A percentile compares a stretch with the other conserved stretches of the same genome.
phyloP scores from a whole-genome alignment of 805 yeast genomes.

The Kregervanrija pseudodelftensis region DNA sequence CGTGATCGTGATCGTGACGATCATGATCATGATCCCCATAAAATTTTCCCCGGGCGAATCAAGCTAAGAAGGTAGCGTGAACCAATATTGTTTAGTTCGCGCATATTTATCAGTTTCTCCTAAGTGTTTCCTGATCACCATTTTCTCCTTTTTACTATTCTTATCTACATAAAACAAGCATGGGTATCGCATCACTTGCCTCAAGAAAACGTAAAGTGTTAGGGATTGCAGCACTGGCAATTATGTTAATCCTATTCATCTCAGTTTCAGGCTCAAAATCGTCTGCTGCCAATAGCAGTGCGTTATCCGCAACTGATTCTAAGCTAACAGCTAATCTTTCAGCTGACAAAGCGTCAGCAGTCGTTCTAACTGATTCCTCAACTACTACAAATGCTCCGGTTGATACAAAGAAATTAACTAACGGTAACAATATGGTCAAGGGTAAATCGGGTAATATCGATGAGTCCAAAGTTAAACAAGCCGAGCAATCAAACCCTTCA shows the following conservation, averaged over 20 bases:
- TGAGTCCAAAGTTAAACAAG: conserved; percentile 33
- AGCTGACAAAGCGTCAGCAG: conserved; percentile 1
- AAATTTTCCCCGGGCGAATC: too few relatives aligned
- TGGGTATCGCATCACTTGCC: conserved; percentile 5
- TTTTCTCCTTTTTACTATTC: neutral
- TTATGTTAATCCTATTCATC: conserved; percentile 31
- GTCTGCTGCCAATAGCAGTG: neutral
- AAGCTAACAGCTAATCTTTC: neutral
- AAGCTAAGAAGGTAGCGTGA: too few relatives aligned
- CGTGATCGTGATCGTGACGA: too few relatives aligned
- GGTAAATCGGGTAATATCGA: conserved; percentile 32
- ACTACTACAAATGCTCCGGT: neutral
- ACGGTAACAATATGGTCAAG: conserved; percentile 23
- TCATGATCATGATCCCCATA: too few relatives aligned
- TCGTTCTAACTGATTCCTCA: conserved; percentile 2
- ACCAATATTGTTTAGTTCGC: too few relatives aligned
- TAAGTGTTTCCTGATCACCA: too few relatives aligned
- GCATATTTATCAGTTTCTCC: too few relatives aligned
- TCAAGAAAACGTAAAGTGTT: conserved; percentile 33
- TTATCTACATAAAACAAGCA: neutral
- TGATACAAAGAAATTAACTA: conserved; percentile 15
- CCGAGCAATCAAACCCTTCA: conserved; percentile 22
- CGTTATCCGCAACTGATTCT: neutral
- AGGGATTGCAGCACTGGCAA: conserved; percentile 34
- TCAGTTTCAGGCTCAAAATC: conserved; percentile 16